These are phyloP conservation scores for Fusarium nelsonii DNA, from an alignment of 2,329 filamentous ascomycete genomes.

Conservation along the genomic window DNA sequence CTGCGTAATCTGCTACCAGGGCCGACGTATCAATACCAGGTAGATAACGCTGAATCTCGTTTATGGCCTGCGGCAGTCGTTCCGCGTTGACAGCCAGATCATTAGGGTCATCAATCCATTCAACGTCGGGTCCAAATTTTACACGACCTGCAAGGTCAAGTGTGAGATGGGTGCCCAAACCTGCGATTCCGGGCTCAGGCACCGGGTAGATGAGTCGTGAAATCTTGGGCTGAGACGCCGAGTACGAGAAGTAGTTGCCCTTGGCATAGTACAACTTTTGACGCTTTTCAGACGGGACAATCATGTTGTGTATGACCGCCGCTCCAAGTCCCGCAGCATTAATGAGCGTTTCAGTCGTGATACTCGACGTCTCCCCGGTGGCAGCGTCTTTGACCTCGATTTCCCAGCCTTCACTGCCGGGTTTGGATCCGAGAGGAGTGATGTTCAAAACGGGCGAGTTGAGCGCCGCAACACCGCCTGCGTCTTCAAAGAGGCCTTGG, in stretches of 20 bases:
- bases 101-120: constrained; percentile 82
- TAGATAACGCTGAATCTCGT: constrained; percentile 82
- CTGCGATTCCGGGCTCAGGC: constrained; percentile 82
- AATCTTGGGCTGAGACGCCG: constrained; percentile 71
- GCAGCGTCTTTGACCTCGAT: constrained; percentile 66
- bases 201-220: constrained; percentile 88
- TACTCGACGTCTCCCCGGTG: constrained; percentile 63
- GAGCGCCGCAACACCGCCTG: constrained; percentile 80
- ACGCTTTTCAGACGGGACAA: constrained; percentile 71
- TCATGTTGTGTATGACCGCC: constrained; percentile 82
- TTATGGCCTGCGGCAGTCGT: constrained; percentile 74
- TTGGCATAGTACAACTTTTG: constrained; percentile 84
- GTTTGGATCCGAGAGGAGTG: constrained; percentile 58
- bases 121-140: constrained; percentile 93
- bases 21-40: constrained; percentile 76
- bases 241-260: constrained; percentile 94
- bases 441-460: constrained; percentile 74
- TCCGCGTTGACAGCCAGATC: constrained; percentile 76
- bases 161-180: constrained; percentile 92
- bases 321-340: constrained; percentile 89
- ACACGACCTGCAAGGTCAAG: constrained; percentile 87
- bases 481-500: constrained; percentile 80
- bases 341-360: constrained; percentile 82
- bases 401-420: constrained; percentile 74
- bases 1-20: constrained; percentile 86